phyloP scores from a whole-genome alignment of 108 stramenopile species.

The Pseudonitzschia delicatissima region DNA sequence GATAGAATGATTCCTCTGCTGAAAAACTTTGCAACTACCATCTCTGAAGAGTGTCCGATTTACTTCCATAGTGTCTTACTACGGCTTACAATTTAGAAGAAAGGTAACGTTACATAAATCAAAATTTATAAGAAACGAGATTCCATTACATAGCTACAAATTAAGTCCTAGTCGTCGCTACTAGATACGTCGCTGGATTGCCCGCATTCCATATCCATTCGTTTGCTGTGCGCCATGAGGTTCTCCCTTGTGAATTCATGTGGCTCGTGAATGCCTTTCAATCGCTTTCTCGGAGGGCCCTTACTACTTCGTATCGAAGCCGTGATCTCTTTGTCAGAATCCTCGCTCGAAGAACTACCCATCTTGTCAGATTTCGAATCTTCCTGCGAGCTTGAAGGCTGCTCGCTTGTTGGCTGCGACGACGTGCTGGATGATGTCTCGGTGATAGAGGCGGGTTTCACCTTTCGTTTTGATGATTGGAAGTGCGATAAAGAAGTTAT shows the following conservation, averaged over 20 bases:
- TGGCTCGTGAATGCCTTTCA: slow-evolving; percentile 24
- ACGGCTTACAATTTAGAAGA: too few relatives aligned
- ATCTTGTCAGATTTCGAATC: slow-evolving; percentile 38
- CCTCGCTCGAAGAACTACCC: slow-evolving; percentile 44
- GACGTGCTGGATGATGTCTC: slow-evolving; percentile 44
- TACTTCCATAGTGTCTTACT: too few relatives aligned
- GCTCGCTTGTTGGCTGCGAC: slow-evolving; percentile 26
- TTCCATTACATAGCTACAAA: too few relatives aligned
- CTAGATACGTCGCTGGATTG: not conserved
- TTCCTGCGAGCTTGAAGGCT: slow-evolving; percentile 29
- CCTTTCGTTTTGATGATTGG: slow-evolving; percentile 4
- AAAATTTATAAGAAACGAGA: not conserved
- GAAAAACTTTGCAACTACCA: too few relatives aligned
- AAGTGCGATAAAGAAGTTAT: slow-evolving; percentile 12
- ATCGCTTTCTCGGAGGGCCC: slow-evolving; percentile 53
- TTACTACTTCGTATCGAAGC: slow-evolving; percentile 14
- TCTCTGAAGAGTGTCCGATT: too few relatives aligned
- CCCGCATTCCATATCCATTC: slow-evolving; percentile 24
- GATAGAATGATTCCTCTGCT: not conserved
- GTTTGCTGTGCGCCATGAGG: slow-evolving; percentile 28
- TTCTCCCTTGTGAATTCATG: slow-evolving; percentile 30
- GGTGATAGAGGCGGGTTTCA: slow-evolving; percentile 26
- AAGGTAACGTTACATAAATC: not conserved
- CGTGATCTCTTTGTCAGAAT: slow-evolving; percentile 2
- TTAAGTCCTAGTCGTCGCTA: not conserved